Evolutionary conservation across 1,284 basidiomycete genomes (phyloP), one percentile per base, ranked within the genome.

Genomic region (Lentinula novae-zelandiae): DNA sequence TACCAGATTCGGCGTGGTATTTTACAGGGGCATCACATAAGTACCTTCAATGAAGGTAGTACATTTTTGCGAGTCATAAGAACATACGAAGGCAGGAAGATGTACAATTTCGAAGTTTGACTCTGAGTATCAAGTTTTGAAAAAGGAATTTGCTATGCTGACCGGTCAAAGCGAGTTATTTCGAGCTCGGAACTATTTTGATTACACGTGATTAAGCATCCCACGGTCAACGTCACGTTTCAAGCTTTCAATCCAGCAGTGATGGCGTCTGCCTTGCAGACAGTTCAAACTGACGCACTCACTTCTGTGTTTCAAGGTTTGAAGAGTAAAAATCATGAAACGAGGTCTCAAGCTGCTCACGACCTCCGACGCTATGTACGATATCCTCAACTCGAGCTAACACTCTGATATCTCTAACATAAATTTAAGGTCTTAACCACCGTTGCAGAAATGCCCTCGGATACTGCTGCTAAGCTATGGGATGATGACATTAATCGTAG

Each of bases 401-500:
- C 20, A 13, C 6, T 64, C 15, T 31, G 42, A 13, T n/a, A 27
- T 2, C 51, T 52, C 20, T 17, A n/a, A 36, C 60, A 60, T 55
- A 33, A 5, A 46, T n/a, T 31, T 15, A 52, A 93, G 91, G 86
- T 92, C 12, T 81, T 84, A 7, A 84, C 82, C 50, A 83, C 83
- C 7, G 82, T 90, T 3, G 82, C 87, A 3, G 90, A 93, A 70
- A 85, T 92, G 82, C 84, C 89, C 5, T 84, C 88, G 1, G 91
- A 92, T 67, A 85, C 83, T 9, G 85, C 86, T 5, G 82, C 84
- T 0, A 91, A 91, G 70, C 76, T 93, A 56, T 93, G 90, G 90
- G 90, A 93, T 62, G 89, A 92, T 64, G 84, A 83, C 59, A 89
- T 95, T 64, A 93, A 87, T 70, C 82, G 87, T 65, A 78, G 85